Evolutionary conservation across 768 basidiomycete species (phyloP), one percentile per base, ranked within the genome.

Genomic region (Tephrocybe sp.): DNA sequence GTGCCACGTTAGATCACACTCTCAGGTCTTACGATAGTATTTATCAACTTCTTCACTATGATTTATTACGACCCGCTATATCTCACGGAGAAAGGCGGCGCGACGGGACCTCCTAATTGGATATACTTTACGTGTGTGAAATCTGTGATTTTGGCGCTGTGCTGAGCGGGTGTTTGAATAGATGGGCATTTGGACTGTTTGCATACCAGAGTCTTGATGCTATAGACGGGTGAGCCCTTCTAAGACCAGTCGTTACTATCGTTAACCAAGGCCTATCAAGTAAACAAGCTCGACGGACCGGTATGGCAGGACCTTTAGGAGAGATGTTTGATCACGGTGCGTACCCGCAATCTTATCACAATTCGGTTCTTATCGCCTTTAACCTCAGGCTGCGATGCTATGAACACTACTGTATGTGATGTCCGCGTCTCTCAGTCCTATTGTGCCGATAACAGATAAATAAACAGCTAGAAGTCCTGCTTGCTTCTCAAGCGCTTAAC

Each of bases 251-350:
- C 34, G 19, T 12, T 35, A n/a, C 19, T 58, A 44, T 58, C 21
- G 53, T 34, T 27, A 46, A 36, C 19, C 41, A 26, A 37, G 22
- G 13, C 15, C 2, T 21, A 19, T 41, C 26, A 44, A 92, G 96
- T 13, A 98, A 98, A 66, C 97, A 99, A 69, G 97, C 97, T 18
- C 75, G 97, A 54, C 73, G 96, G 43, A 96, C 94, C 1, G 93
- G 93, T 1, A 98, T 97, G 91, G 89, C 93, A n/a, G 92, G 97
- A 4, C 96, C 96, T 21, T 71, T 98, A 26, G 97, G 97, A 15
- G 91, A 99, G 67, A 87, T 98, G 85, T 99, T 99, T 66, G 97
- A 99, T 64, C 97, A 98, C 68, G 96, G 94, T 87, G 58, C 41
- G 75, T 59, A 9, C 3, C 13, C 28, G 7, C 37, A 6, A 26